Evolutionary conservation across 192 early-diverging fungal species (phyloP).

Genomic region (Thamnidium elegans): DNA sequence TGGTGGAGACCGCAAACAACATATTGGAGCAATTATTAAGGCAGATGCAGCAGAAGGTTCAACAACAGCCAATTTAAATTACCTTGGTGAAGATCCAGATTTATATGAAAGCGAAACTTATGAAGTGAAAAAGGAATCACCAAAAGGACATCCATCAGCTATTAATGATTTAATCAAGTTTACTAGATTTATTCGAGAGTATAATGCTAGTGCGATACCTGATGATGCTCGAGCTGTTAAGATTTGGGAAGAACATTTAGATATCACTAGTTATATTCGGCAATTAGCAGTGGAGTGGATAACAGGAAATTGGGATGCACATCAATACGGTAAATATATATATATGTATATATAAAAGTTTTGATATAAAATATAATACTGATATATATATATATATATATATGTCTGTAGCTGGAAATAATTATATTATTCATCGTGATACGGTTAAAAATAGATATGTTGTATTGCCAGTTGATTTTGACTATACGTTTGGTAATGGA

Average conservation of each 20-base stretch:
- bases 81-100: conserved; percentile 26
- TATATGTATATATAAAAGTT: background rate
- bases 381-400: background rate
- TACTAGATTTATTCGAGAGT: conserved; percentile 35
- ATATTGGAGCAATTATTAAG: conserved; percentile 27
- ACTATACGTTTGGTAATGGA: conserved; percentile 47
- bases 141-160: conserved; percentile 23
- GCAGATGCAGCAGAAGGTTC: conserved; percentile 32
- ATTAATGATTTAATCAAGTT: conserved; percentile 36
- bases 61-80: conserved; percentile 35
- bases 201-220: conserved; percentile 12
- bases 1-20: conserved; percentile 25
- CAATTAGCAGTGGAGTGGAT: conserved; percentile 40
- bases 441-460: conserved; percentile 31
- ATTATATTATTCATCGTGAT: conserved; percentile 24
- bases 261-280: conserved; percentile 32
- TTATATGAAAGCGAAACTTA: conserved; percentile 29
- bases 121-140: conserved; percentile 29
- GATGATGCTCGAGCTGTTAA: conserved; percentile 10
- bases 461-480: conserved; percentile 46
- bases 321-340: conserved; percentile 32
- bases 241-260: conserved; percentile 26
- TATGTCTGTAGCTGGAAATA: conserved; percentile 33
- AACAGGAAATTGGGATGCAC: conserved; percentile 33
- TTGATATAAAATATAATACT: too few species aligned